These are phyloP conservation scores for Suhomyces sp. DNA, from an alignment of 805 yeast genomes.

Conservation along the genomic window DNA sequence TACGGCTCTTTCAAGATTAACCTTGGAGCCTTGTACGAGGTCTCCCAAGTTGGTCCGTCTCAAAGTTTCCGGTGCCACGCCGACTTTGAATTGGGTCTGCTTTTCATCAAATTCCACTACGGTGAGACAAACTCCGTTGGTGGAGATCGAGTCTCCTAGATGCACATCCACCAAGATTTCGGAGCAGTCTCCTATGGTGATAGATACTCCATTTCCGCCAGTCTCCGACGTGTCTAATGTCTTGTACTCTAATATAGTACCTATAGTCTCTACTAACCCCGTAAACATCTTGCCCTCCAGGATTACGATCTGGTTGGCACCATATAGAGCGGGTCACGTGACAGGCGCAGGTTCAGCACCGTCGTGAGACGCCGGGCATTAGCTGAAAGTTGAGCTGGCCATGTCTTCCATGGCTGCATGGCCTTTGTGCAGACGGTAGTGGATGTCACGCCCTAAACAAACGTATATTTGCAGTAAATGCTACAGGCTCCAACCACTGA, in stretches of 20 bases:
- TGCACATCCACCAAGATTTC: slow-evolving; percentile 74
- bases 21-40: slow-evolving; percentile 55
- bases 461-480: neutral
- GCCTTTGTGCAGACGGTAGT: neutral
- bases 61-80: slow-evolving; percentile 89
- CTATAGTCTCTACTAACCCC: slow-evolving; percentile 86
- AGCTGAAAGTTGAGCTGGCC: no score
- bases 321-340: neutral
- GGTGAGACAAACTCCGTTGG: slow-evolving; percentile 89
- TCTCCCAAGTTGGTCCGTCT: slow-evolving; percentile 73
- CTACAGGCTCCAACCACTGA: neutral
- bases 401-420: neutral
- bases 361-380: neutral
- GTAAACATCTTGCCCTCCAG: slow-evolving; percentile 65
- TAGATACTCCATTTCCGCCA: slow-evolving; percentile 74
- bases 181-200: slow-evolving; percentile 60
- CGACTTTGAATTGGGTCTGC: slow-evolving; percentile 68
- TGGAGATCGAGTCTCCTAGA: slow-evolving; percentile 89
- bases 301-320: neutral
- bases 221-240: slow-evolving; percentile 46
- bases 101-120: slow-evolving; percentile 71
- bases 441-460: neutral
- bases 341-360: neutral
- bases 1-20: slow-evolving; percentile 92
- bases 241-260: slow-evolving; percentile 53